These are phyloP conservation scores for Paxillus ammoniavirescens DNA, from an alignment of 768 basidiomycete genomes.

Conservation along the genomic window DNA sequence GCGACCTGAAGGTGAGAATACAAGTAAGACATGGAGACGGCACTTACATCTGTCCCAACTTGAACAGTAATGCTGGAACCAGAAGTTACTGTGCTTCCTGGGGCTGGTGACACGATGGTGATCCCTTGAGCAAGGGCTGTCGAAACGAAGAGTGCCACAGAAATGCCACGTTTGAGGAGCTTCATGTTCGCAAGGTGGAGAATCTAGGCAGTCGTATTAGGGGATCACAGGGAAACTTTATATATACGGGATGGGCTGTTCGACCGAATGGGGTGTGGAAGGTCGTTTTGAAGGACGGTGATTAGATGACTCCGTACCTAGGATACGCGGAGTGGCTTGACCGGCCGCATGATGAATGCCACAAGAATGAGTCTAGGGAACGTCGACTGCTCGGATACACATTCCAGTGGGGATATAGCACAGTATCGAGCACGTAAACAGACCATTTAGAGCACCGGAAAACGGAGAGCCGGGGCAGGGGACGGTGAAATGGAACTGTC, in stretches of 20 bases:
- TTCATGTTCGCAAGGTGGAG: background rate
- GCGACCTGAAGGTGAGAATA: background rate
- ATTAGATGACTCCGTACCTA: no score
- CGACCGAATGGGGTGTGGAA: no score
- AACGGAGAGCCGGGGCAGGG: no score
- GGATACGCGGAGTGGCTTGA: background rate
- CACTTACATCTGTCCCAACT: slow-evolving; percentile 41
- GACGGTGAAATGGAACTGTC: no score
- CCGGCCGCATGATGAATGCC: background rate
- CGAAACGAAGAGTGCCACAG: background rate
- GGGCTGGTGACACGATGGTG: background rate
- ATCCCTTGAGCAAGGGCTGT: background rate
- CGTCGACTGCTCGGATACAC: no score
- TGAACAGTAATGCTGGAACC: slow-evolving; percentile 40
- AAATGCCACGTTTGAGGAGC: background rate
- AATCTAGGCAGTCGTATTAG: background rate
- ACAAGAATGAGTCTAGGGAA: no score
- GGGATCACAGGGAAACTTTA: background rate
- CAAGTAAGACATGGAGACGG: background rate
- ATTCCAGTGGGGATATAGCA: no score
- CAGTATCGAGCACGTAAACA: no score
- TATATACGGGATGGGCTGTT: background rate
- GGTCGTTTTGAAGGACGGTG: background rate
- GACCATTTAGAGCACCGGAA: no score
- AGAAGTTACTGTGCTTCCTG: slow-evolving; percentile 32